Conservation (phyloP, 78 protist genomes). For the Mastigamoeba balamuthi region DNA sequence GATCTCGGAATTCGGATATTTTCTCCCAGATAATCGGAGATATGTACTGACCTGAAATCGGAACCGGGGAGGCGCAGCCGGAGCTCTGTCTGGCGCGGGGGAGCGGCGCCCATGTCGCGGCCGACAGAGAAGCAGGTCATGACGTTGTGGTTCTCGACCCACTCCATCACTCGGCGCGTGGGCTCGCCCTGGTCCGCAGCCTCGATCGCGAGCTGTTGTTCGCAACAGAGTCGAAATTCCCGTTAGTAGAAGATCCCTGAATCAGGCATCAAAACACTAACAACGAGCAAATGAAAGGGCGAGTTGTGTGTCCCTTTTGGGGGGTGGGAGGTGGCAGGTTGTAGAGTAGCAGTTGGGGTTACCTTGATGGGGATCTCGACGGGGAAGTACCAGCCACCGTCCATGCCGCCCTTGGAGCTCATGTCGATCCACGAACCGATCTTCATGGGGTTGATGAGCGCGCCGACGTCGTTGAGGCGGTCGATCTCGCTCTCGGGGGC, state of each 20-base stretch:
- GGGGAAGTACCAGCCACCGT: slow-evolving; percentile 72
- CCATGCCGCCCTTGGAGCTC: slow-evolving; percentile 63
- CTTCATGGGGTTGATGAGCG: slow-evolving; percentile 58
- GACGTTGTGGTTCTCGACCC: slow-evolving; percentile 49
- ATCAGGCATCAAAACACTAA: background rate
- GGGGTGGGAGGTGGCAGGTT: no score
- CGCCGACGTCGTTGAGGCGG: slow-evolving; percentile 58
- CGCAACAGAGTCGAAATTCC: background rate
- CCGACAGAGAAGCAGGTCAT: slow-evolving; percentile 37
- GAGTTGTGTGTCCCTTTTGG: no score
- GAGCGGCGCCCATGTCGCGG: slow-evolving; percentile 65
- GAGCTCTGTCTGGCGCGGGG: slow-evolving; percentile 63
- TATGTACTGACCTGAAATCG: background rate
- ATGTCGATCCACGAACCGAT: slow-evolving; percentile 68
- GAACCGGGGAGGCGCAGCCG: slow-evolving; percentile 9
- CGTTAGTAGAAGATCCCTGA: background rate
- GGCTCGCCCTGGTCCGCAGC: slow-evolving; percentile 57
- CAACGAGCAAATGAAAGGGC: background rate
- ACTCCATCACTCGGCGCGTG: slow-evolving; percentile 31
- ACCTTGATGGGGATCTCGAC: slow-evolving; percentile 43
- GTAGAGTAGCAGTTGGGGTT: no score
- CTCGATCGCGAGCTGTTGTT: slow-evolving; percentile 40
- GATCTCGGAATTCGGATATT: no score
- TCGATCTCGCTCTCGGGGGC: slow-evolving; percentile 66
- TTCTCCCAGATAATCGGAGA: background rate